Conservation (phyloP, 768 basidiomycete species). For the Neoboletus subvelutipes region DNA sequence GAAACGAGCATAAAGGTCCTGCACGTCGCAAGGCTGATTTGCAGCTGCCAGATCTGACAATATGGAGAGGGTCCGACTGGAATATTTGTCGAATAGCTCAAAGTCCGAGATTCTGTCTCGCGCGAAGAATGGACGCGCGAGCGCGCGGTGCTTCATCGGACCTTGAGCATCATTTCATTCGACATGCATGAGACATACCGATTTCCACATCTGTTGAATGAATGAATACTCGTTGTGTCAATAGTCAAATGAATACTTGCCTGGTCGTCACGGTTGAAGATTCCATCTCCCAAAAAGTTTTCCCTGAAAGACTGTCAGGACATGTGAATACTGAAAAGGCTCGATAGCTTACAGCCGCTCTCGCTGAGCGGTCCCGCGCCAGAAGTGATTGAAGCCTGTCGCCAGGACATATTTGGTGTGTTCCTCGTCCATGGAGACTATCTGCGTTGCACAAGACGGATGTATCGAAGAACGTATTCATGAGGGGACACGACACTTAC, state of each 20-base stretch:
- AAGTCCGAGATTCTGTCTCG: slow-evolving; percentile 72
- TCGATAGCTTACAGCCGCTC: slow-evolving; percentile 55
- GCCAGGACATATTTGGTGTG: slow-evolving; percentile 64
- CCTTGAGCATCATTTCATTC: slow-evolving; percentile 3
- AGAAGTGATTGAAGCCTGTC: slow-evolving; percentile 66
- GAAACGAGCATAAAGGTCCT: slow-evolving; percentile 68
- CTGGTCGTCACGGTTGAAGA: slow-evolving; percentile 77
- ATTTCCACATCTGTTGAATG: slow-evolving; percentile 55
- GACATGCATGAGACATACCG: slow-evolving; percentile 36
- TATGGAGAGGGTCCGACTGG: slow-evolving; percentile 46
- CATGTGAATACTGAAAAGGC: neutral
- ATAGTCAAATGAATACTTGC: slow-evolving; percentile 33
- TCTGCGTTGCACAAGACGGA: slow-evolving; percentile 36
- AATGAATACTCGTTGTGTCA: slow-evolving; percentile 4
- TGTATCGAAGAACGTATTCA: neutral
- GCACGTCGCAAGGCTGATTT: slow-evolving; percentile 53
- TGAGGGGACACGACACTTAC: slow-evolving; percentile 40
- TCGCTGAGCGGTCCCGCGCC: slow-evolving; percentile 62
- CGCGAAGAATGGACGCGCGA: slow-evolving; percentile 72
- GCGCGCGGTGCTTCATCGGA: slow-evolving; percentile 53
- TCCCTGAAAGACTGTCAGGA: slow-evolving; percentile 32
- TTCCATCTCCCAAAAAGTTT: slow-evolving; percentile 66
- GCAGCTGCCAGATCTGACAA: slow-evolving; percentile 41
- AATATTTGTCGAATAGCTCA: slow-evolving; percentile 61
- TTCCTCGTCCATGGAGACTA: slow-evolving; percentile 73